Evolutionary conservation across 352 stramenopile genomes (phyloP).

Genomic region (Pelagophyceae sp.): DNA sequence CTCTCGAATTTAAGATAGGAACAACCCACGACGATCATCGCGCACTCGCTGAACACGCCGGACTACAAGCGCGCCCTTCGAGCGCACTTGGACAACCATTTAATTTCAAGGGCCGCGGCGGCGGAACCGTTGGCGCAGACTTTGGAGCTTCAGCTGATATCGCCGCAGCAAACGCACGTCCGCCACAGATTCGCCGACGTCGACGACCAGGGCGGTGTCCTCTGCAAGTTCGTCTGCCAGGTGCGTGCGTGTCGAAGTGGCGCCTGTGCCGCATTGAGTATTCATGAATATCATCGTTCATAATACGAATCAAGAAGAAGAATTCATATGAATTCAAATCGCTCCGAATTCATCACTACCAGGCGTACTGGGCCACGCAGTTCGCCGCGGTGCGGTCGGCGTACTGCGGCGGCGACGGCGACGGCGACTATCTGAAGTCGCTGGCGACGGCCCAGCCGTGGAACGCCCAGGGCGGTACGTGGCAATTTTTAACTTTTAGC

Average conservation of each 20-base stretch:
- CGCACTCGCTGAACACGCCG: conserved; percentile 63
- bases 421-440: conserved; percentile 29
- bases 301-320: too few species aligned
- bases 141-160: conserved; percentile 50
- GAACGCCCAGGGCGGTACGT: conserved; percentile 86
- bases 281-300: too few species aligned
- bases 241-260: too few species aligned
- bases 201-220: conserved; percentile 55
- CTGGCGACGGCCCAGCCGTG: conserved; percentile 59
- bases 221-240: conserved; percentile 71
- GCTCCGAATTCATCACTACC: too few species aligned
- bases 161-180: conserved; percentile 59
- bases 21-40: conserved; percentile 63
- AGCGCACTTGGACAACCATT: neutral
- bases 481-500: too few species aligned
- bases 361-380: conserved; percentile 68
- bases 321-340: too few species aligned
- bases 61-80: conserved; percentile 59
- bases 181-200: conserved; percentile 64
- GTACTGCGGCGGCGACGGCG: conserved; percentile 7
- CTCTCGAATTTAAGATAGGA: too few species aligned
- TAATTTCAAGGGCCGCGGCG: neutral
- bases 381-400: conserved; percentile 59
- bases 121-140: neutral
- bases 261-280: too few species aligned